Conservation (phyloP, 805 yeast species). For the Yamadazyma nakazawae region DNA sequence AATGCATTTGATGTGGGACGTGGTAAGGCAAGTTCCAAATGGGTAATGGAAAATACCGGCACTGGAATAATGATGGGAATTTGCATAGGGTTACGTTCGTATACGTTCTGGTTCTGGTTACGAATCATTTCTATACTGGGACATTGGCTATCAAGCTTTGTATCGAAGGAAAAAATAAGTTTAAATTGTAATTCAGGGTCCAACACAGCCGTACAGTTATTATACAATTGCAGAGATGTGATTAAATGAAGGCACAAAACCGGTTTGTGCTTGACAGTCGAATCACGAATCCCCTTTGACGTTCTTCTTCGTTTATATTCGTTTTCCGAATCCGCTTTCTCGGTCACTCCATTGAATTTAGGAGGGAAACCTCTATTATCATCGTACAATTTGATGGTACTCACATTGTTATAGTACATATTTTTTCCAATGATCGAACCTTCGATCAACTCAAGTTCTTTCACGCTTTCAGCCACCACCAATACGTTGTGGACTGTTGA, state of each 20-base stretch:
- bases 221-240: conserved; percentile 33
- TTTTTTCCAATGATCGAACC: conserved; percentile 72
- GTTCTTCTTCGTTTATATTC: conserved; percentile 10
- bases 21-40: conserved; percentile 16
- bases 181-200: conserved; percentile 20
- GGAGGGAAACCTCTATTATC: conserved; percentile 18
- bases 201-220: conserved; percentile 24
- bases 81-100: conserved; percentile 11
- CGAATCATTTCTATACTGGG: conserved; percentile 37
- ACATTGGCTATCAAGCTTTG: conserved; percentile 26
- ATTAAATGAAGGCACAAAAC: conserved; percentile 24
- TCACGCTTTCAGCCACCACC: conserved; percentile 57
- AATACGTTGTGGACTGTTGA: conserved; percentile 20
- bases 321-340: conserved; percentile 7
- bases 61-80: conserved; percentile 36
- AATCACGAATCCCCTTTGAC: neutral
- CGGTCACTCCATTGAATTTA: neutral
- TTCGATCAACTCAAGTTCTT: conserved; percentile 76
- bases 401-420: conserved; percentile 60
- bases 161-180: conserved; percentile 37
- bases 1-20: conserved; percentile 12
- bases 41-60: conserved; percentile 21
- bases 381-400: conserved; percentile 59
- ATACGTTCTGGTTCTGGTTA: conserved; percentile 8
- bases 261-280: conserved; percentile 5